Evolutionary conservation across 306 rosid species (phyloP).

Genomic region (Medicago lupulina): DNA sequence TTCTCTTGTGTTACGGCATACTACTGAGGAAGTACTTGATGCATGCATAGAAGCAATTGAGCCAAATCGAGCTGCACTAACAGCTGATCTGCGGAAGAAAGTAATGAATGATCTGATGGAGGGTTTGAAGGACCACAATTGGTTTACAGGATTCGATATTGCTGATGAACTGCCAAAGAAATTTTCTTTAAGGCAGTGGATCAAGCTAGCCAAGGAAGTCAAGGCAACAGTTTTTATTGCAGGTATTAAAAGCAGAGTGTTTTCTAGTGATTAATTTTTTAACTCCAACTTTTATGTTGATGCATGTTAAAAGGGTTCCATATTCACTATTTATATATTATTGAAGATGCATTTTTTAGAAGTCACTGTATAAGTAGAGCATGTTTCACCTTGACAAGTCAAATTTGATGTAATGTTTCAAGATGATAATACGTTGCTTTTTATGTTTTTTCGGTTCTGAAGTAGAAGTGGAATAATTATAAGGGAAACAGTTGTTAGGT

Average conservation of each 20-base stretch:
- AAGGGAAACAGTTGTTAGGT: constrained; percentile 4
- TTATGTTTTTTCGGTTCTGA: background rate
- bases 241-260: constrained; percentile 54
- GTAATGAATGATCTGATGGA: constrained; percentile 74
- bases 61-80: constrained; percentile 77
- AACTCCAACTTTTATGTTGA: constrained; percentile 10
- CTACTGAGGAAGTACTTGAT: constrained; percentile 95
- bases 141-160: constrained; percentile 90
- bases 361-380: constrained; percentile 11
- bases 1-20: constrained; percentile 93
- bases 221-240: constrained; percentile 88
- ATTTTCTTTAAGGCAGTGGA: constrained; percentile 77
- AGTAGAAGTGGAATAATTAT: background rate
- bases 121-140: constrained; percentile 70
- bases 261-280: constrained; percentile 27
- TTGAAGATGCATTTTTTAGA: constrained; percentile 15
- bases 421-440: constrained; percentile 20
- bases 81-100: constrained; percentile 71
- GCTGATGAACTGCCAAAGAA: constrained; percentile 63
- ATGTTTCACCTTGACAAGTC: constrained; percentile 10
- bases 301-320: background rate
- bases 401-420: constrained; percentile 13
- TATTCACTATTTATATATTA: constrained; percentile 14
- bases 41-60: constrained; percentile 89
- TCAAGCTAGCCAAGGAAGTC: constrained; percentile 77